phyloP scores from a whole-genome alignment of 345 rosid genomes.

The Eucalyptus melliodora region DNA sequence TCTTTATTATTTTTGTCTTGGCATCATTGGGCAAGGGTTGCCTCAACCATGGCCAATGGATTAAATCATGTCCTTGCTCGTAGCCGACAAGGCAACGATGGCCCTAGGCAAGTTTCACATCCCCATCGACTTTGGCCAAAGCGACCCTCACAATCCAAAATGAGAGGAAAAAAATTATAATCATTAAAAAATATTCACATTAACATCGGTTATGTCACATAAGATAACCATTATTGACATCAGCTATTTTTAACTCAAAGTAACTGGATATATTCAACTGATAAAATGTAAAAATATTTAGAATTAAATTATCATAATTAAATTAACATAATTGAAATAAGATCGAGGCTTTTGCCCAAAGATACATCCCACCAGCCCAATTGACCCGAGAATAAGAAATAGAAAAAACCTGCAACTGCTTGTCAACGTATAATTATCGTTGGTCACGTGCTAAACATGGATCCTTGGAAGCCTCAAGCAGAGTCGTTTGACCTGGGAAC shows the following conservation, averaged over 20 bases:
- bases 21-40: no score
- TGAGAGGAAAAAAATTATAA: not conserved
- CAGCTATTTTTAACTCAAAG: fast-evolving
- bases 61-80: fast-evolving
- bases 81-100: not conserved
- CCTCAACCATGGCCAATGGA: not conserved
- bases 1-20: not conserved
- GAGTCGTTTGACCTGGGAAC: not conserved
- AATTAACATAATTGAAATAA: no score
- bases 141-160: not conserved
- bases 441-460: not conserved
- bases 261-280: fast-evolving
- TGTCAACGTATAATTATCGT: not conserved
- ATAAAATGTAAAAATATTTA: no score
- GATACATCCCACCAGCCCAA: not conserved
- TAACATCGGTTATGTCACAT: fast-evolving
- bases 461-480: not conserved
- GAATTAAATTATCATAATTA: fast-evolving
- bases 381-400: not conserved
- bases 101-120: not conserved
- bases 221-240: fast-evolving
- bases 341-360: not conserved
- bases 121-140: not conserved
- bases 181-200: no score
- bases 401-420: not conserved